Base-by-base conservation (phyloP, 108 stramenopile species). In the Cyclotella distinguenda region DNA sequence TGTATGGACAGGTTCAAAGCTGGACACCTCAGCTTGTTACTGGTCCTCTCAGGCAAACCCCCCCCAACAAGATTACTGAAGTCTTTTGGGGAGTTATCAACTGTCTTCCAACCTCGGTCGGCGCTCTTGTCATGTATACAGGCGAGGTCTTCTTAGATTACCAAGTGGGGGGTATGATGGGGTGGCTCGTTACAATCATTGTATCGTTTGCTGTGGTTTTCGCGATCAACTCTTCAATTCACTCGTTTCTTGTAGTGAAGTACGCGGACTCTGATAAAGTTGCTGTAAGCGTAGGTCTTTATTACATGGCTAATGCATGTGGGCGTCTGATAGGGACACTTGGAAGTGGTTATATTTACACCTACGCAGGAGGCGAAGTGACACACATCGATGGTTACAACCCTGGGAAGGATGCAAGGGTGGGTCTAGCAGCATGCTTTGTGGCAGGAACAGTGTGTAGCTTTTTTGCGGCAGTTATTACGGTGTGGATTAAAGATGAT, bases 301-400 rank as follows among this genome's bases (percentile, higher is more conserved):
- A 97, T 70, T 97, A 97, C 83, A 97, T 95, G 93, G 90, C 89
- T 49, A 97, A 97, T 72, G 96, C 96, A n/a, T 43, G 83, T 21
- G 96, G 96, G 12, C 65, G 96, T 44, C 71, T 97, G 42, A 57
- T 97, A 12, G 96, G 96, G 27, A 95, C 92, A 2, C 57, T 97
- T n/a, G 84, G 95, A 34, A 84, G 85, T 62, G 96, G 96, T 6
- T 75, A 95, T 33, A 50, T 97, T 4, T 97, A 91, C 58, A 85
- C 88, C 18, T 96, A 93, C 62, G 84, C 89, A 3, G 95, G 93
- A 15, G 86, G 86, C 26, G 64, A 86, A 16, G 60, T 59, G 25
- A 62, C 39, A 22, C 31, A 30, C 31, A 5, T 48, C n/a, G 52
- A 31, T n/a, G 87, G 83, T 10, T 83, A 82, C 28, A 68, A 52